These are phyloP conservation scores for Aspergillus flavus DNA, from an alignment of 2,329 filamentous ascomycete species.

Conservation along the genomic window DNA sequence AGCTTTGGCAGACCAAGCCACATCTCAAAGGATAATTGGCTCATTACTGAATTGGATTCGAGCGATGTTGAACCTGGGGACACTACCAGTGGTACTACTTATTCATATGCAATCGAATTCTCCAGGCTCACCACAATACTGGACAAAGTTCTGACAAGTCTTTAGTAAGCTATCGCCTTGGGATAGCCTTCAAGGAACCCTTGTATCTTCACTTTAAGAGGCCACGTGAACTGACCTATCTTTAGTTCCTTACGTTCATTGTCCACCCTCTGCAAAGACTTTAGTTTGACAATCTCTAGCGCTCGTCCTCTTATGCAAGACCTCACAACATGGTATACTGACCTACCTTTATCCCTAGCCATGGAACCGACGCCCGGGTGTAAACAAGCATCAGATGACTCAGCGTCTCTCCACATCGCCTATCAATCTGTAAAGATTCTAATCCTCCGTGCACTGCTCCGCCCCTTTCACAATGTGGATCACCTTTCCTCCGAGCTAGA, in stretches of 20 bases:
- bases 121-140: neutral
- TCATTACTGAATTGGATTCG: neutral
- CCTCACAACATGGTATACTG: neutral
- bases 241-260: neutral
- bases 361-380: neutral
- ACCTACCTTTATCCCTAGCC: neutral
- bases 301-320: conserved; percentile 2
- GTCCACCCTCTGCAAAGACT: conserved; percentile 4
- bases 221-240: neutral
- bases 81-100: neutral
- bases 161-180: neutral
- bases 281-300: neutral
- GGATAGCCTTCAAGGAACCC: conserved; percentile 2
- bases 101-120: neutral
- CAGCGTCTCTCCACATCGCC: conserved; percentile 2
- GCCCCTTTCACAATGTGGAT: neutral
- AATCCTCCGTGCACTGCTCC: conserved; percentile 5
- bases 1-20: conserved; percentile 6
- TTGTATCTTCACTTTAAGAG: neutral
- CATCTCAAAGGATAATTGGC: neutral
- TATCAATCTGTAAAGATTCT: conserved; percentile 3
- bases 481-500: neutral
- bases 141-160: neutral
- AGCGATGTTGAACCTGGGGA: neutral
- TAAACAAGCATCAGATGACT: neutral